Evolutionary conservation across 371 early-diverging fungal genomes (phyloP).

Genomic region (Actinomucor elegans): DNA sequence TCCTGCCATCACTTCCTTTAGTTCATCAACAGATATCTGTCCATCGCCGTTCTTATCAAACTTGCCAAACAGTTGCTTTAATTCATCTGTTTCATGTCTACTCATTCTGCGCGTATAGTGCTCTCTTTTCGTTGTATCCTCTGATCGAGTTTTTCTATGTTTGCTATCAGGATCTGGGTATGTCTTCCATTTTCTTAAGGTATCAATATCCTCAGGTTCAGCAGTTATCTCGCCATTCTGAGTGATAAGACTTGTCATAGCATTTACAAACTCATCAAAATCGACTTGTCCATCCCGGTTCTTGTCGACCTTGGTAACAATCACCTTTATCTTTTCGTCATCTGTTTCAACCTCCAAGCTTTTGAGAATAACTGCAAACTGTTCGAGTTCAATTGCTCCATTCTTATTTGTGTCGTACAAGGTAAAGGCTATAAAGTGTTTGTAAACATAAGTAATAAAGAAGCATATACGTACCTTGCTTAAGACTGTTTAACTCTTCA

Average conservation of each 20-base stretch:
- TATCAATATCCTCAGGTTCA: slow-evolving; percentile 3
- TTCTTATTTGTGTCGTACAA: slow-evolving; percentile 27
- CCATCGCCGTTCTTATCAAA: slow-evolving; percentile 81
- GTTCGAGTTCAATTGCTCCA: slow-evolving; percentile 15
- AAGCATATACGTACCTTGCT: slow-evolving; percentile 11
- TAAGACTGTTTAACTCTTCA: slow-evolving; percentile 23
- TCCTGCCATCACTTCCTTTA: slow-evolving; percentile 69
- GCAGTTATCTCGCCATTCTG: background rate
- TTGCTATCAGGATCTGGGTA: background rate
- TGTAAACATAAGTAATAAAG: background rate
- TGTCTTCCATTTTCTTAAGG: slow-evolving; percentile 4
- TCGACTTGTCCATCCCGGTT: slow-evolving; percentile 52
- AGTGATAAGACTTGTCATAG: slow-evolving; percentile 47
- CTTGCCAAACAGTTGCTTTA: slow-evolving; percentile 64
- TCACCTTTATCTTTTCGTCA: slow-evolving; percentile 1
- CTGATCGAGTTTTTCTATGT: background rate
- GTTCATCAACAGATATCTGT: slow-evolving; percentile 64
- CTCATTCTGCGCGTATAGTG: slow-evolving; percentile 18
- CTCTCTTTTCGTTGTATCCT: no score
- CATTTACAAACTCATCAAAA: slow-evolving; percentile 72
- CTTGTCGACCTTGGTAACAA: slow-evolving; percentile 11
- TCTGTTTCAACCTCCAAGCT: slow-evolving; percentile 16
- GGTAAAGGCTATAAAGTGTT: slow-evolving; percentile 14
- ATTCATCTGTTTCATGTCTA: slow-evolving; percentile 56
- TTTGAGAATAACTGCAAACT: slow-evolving; percentile 19